Conservation (phyloP, 768 basidiomycete genomes). For the Leccinum boreale region DNA sequence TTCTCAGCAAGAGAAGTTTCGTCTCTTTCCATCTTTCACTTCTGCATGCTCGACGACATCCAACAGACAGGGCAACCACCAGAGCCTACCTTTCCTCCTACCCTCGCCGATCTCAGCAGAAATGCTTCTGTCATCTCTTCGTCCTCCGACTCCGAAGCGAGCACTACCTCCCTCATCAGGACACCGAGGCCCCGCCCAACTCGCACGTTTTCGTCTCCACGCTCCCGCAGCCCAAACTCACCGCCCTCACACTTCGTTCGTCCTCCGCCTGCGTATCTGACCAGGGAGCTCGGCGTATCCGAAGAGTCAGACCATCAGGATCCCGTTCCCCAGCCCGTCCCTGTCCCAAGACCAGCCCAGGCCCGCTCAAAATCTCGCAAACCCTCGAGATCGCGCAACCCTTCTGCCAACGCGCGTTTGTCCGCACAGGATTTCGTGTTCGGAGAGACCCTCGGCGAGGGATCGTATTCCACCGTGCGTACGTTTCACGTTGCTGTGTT, state of each 20-base stretch:
- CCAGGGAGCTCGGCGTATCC: slow-evolving; percentile 50
- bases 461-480: slow-evolving; percentile 78
- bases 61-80: background rate
- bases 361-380: slow-evolving; percentile 40
- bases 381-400: slow-evolving; percentile 41
- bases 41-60: background rate
- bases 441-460: slow-evolving; percentile 72
- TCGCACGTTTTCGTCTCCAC: slow-evolving; percentile 63
- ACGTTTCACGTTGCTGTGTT: slow-evolving; percentile 5
- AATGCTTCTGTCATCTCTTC: slow-evolving; percentile 76
- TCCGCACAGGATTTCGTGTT: slow-evolving; percentile 69
- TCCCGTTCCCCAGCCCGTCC: slow-evolving; percentile 7
- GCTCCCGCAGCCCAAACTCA: slow-evolving; percentile 50
- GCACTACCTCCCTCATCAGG: slow-evolving; percentile 36
- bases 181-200: slow-evolving; percentile 52
- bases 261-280: slow-evolving; percentile 53
- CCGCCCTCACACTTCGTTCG: slow-evolving; percentile 34
- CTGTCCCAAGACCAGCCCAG: slow-evolving; percentile 14
- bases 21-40: background rate
- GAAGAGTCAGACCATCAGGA: slow-evolving; percentile 24
- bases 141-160: slow-evolving; percentile 53
- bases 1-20: slow-evolving; percentile 14
- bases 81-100: slow-evolving; percentile 29
- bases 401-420: slow-evolving; percentile 42
- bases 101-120: slow-evolving; percentile 65